Percentiles rank a stretch among this genome's conserved stretches.
phyloP scores from a whole-genome alignment of 495 filamentous ascomycete genomes.

The Penicillium parvum region DNA sequence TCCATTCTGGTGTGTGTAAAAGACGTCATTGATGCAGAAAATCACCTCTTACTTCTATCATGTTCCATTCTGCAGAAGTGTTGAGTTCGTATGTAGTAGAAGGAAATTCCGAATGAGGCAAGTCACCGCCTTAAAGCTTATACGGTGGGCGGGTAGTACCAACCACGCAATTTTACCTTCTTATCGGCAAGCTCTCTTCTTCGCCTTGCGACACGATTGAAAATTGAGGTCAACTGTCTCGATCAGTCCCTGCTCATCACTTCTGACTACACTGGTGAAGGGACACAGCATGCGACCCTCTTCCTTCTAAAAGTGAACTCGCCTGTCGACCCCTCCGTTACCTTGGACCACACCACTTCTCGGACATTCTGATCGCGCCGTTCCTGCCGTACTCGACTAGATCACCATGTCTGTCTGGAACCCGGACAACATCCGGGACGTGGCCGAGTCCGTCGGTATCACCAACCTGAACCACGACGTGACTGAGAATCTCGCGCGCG shows the following conservation, averaged over 20 bases:
- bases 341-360: too few relatives aligned
- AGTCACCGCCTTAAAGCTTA: conserved; percentile 3
- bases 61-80: too few relatives aligned
- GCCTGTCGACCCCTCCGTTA: too few relatives aligned
- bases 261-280: neutral
- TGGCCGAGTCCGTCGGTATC: conserved; percentile 93
- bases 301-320: conserved; percentile 4
- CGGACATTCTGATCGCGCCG: neutral
- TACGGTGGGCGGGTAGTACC: conserved; percentile 11
- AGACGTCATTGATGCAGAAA: too few relatives aligned
- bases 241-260: neutral
- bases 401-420: conserved; percentile 73
- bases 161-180: conserved; percentile 15
- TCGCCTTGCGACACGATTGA: neutral
- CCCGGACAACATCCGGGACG: conserved; percentile 88
- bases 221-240: neutral
- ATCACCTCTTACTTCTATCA: neutral
- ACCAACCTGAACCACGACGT: conserved; percentile 72
- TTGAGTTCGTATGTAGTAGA: neutral
- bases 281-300: conserved; percentile 17
- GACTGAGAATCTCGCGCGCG: conserved; percentile 76
- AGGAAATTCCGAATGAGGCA: neutral
- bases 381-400: neutral
- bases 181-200: conserved; percentile 17
- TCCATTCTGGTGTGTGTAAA: too few relatives aligned